Conservation (phyloP, 108 stramenopile species). For the Epithemia pelagica region DNA sequence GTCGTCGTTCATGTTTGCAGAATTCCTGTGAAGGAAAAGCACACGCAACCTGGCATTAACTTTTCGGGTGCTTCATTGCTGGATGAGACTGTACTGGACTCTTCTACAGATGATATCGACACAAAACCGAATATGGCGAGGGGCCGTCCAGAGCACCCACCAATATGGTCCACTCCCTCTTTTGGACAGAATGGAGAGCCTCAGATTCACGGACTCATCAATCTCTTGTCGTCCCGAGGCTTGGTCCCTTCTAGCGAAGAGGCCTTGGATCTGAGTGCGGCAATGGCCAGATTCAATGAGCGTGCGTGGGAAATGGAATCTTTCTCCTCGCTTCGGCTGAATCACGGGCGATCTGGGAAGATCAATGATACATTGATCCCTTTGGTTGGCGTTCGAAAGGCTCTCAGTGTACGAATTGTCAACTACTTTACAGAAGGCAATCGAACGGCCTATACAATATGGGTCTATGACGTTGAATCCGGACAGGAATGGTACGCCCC, state of each 20-base stretch:
- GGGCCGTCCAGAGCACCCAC: background rate
- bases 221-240: background rate
- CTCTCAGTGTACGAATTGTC: constrained; percentile 67
- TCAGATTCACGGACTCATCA: background rate
- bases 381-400: constrained; percentile 65
- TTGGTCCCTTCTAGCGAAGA: constrained; percentile 28
- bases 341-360: constrained; percentile 24
- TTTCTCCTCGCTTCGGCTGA: constrained; percentile 26
- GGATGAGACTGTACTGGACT: background rate
- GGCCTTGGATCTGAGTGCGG: constrained; percentile 33
- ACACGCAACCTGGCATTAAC: constrained; percentile 2
- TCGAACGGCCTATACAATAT: constrained; percentile 71
- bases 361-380: constrained; percentile 48
- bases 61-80: constrained; percentile 11
- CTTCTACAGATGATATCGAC: background rate
- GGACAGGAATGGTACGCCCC: constrained; percentile 84
- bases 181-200: background rate
- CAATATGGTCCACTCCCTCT: background rate
- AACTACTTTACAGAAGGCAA: constrained; percentile 60
- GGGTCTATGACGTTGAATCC: constrained; percentile 75
- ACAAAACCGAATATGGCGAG: background rate
- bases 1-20: constrained; percentile 47
- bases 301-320: constrained; percentile 75
- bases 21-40: background rate
- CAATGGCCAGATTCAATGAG: constrained; percentile 45